Percentiles rank a stretch among this genome's conserved stretches.
Conservation (phyloP, 495 filamentous ascomycete genomes). For the Rhizodiscina lignyota region DNA sequence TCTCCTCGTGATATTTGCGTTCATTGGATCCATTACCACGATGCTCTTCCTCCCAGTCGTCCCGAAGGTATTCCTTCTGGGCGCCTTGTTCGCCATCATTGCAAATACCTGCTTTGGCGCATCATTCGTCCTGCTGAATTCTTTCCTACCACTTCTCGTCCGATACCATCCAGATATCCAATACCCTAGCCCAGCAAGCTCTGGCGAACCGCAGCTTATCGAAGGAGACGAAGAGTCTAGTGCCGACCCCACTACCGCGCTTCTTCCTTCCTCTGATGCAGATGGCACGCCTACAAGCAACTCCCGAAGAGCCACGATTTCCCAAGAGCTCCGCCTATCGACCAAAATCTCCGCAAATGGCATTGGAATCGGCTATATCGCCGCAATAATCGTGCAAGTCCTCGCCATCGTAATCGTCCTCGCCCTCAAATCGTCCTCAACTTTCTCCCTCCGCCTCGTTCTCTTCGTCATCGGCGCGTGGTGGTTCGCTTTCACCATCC, state of each 20-base stretch:
- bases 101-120: constrained; percentile 60
- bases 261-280: constrained; percentile 11
- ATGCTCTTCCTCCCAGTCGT: constrained; percentile 79
- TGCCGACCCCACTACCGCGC: constrained; percentile 15
- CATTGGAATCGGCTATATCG: constrained; percentile 25
- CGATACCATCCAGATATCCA: constrained; percentile 23
- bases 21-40: constrained; percentile 60
- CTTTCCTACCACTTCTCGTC: constrained; percentile 28
- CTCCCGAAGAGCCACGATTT: constrained; percentile 9
- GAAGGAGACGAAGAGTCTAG: constrained; percentile 10
- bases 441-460: constrained; percentile 41
- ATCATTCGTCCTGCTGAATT: constrained; percentile 28
- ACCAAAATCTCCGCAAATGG: constrained; percentile 26
- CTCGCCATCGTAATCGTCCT: constrained; percentile 20
- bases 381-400: constrained; percentile 22
- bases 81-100: constrained; percentile 66
- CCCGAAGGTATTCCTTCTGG: constrained; percentile 59
- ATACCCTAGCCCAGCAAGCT: not conserved
- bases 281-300: constrained; percentile 10
- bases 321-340: constrained; percentile 20
- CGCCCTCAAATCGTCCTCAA: constrained; percentile 6
- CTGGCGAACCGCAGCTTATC: not conserved
- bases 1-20: constrained; percentile 67
- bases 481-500: constrained; percentile 89
- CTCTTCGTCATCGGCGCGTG: constrained; percentile 79